Percentiles rank a stretch among this genome's conserved stretches.
These are phyloP conservation scores for Colletotrichum cuscutae DNA, from an alignment of 2,329 filamentous ascomycete genomes.

Conservation along the genomic window DNA sequence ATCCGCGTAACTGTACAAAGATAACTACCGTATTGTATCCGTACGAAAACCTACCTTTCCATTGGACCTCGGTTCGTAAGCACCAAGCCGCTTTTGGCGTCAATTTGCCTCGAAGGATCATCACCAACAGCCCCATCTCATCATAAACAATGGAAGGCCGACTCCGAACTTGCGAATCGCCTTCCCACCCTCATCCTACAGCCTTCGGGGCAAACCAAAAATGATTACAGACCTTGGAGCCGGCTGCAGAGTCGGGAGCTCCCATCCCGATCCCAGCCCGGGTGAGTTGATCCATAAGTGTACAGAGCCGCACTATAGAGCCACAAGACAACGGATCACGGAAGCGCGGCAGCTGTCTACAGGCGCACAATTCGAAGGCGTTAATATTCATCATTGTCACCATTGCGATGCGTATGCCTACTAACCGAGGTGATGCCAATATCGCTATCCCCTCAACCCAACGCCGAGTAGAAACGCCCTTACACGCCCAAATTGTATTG, in stretches of 20 bases:
- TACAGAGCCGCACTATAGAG: not conserved
- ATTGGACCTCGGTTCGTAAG: too few relatives aligned
- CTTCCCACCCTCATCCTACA: too few relatives aligned
- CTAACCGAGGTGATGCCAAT: not conserved
- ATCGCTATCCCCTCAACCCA: not conserved
- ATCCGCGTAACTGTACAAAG: too few relatives aligned
- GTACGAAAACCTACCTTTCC: too few relatives aligned
- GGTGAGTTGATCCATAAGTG: too few relatives aligned
- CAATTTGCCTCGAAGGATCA: not conserved
- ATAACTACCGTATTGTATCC: too few relatives aligned
- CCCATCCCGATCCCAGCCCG: too few relatives aligned
- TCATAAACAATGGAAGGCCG: not conserved
- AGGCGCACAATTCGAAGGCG: not conserved
- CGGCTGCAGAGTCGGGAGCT: too few relatives aligned
- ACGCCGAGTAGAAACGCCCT: not conserved
- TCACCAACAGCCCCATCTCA: not conserved
- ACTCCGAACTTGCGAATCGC: not conserved
- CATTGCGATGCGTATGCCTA: not conserved
- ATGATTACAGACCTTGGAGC: too few relatives aligned
- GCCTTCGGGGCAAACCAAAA: too few relatives aligned
- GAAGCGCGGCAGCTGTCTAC: not conserved
- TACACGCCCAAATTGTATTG: not conserved
- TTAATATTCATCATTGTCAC: not conserved
- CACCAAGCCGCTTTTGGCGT: not conserved
- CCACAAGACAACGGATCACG: not conserved